A percentile compares a stretch with the other conserved stretches of the same genome.
Evolutionary conservation across 2,329 filamentous ascomycete species (phyloP).

Genomic region (Fusarium sp.): DNA sequence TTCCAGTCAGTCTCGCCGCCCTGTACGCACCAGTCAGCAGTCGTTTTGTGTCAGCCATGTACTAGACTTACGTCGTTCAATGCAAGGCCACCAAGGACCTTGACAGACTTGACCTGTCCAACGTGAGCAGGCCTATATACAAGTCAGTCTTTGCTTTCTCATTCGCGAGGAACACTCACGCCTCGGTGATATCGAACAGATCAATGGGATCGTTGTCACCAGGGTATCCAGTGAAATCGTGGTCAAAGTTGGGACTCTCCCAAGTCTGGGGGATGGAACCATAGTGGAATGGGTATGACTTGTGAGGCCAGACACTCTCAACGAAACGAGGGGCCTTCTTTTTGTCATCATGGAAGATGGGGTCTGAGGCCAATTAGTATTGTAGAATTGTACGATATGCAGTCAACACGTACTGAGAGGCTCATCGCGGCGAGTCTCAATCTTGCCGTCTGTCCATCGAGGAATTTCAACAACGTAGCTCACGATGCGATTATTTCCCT

Average conservation of each 20-base stretch:
- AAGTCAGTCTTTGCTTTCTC: not conserved
- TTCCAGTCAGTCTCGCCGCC: slow-evolving; percentile 54
- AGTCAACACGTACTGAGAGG: slow-evolving; percentile 47
- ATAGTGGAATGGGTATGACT: slow-evolving; percentile 54
- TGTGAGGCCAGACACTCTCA: slow-evolving; percentile 55
- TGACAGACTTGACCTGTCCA: slow-evolving; percentile 54
- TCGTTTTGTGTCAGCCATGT: fast-evolving
- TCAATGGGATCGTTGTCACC: slow-evolving; percentile 57
- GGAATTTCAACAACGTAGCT: slow-evolving; percentile 55
- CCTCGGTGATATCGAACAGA: slow-evolving; percentile 51
- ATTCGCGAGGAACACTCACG: not conserved
- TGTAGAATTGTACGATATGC: fast-evolving
- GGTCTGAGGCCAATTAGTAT: slow-evolving; percentile 41
- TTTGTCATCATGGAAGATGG: slow-evolving; percentile 54
- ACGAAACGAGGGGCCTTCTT: slow-evolving; percentile 50
- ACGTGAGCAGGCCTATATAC: slow-evolving; percentile 39
- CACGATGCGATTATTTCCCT: slow-evolving; percentile 47
- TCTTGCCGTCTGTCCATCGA: slow-evolving; percentile 52
- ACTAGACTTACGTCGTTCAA: slow-evolving; percentile 47
- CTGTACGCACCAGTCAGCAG: not conserved
- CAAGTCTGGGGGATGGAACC: slow-evolving; percentile 56
- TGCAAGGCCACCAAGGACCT: slow-evolving; percentile 52
- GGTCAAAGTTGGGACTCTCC: slow-evolving; percentile 54
- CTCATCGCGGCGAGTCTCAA: slow-evolving; percentile 52
- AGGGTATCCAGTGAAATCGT: slow-evolving; percentile 48